A percentile compares a stretch with the other conserved stretches of the same genome.
These are phyloP conservation scores for Psilocybe mexicana DNA, from an alignment of 1,284 basidiomycete species.

Conservation along the genomic window DNA sequence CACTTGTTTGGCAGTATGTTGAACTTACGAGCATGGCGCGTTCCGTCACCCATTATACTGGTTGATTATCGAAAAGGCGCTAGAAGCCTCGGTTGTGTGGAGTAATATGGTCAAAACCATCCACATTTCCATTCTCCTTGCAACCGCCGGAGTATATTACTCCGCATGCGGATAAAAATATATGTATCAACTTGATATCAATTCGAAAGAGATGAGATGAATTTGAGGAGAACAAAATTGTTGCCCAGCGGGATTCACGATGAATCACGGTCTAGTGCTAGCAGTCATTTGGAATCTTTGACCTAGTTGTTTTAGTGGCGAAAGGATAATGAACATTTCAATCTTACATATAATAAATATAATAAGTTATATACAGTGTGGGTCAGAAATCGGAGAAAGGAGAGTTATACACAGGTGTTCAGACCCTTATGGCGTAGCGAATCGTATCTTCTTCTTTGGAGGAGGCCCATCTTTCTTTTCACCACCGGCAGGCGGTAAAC, in stretches of 20 bases:
- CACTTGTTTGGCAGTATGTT: conserved; percentile 6
- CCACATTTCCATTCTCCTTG: background rate
- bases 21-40: conserved; percentile 5
- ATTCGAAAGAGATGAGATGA: background rate
- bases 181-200: background rate
- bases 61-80: conserved; percentile 13
- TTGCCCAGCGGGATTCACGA: too few relatives aligned
- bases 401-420: background rate
- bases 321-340: too few relatives aligned
- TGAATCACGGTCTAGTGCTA: too few relatives aligned
- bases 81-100: conserved; percentile 6
- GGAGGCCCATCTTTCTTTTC: conserved; percentile 10
- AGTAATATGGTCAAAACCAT: conserved; percentile 1
- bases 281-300: too few relatives aligned
- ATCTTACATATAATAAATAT: too few relatives aligned
- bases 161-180: background rate
- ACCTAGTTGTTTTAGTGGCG: too few relatives aligned
- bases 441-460: conserved; percentile 26
- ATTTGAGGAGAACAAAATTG: too few relatives aligned
- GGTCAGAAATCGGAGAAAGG: background rate
- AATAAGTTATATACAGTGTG: background rate
- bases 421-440: conserved; percentile 13
- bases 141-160: conserved; percentile 12
- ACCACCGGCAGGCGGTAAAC: background rate
- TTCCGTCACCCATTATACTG: conserved; percentile 15